Evolutionary conservation across 129 eudicot genomes (phyloP).

Genomic region (Arctium lappa): DNA sequence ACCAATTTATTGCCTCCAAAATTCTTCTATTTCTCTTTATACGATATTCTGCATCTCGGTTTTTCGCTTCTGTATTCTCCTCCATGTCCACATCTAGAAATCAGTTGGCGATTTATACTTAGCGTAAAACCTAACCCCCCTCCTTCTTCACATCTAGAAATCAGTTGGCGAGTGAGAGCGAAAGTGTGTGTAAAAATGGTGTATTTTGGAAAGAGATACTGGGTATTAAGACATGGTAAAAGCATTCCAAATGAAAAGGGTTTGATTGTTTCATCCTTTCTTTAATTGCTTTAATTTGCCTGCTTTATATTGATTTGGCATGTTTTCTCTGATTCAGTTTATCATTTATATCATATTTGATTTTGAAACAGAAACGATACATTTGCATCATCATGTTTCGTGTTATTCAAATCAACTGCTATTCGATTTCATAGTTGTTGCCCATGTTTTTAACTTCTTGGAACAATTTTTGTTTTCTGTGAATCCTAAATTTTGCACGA

Average conservation of each 20-base stretch:
- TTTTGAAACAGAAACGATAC: neutral
- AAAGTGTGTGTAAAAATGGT: slow-evolving; percentile 16
- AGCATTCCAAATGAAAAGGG: slow-evolving; percentile 93
- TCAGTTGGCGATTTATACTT: no score
- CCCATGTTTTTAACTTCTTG: neutral
- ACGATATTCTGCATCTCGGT: no score
- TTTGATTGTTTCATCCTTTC: slow-evolving; percentile 65
- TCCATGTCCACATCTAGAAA: no score
- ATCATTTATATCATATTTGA: neutral
- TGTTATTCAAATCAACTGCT: neutral
- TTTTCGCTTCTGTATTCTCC: no score
- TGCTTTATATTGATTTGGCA: neutral
- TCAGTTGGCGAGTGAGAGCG: neutral
- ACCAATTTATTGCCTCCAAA: no score
- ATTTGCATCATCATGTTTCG: neutral
- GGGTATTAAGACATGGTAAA: slow-evolving; percentile 94
- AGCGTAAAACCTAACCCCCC: no score
- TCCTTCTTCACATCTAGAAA: no score
- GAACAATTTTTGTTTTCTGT: neutral
- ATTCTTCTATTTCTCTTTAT: no score
- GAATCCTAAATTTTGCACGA: neutral
- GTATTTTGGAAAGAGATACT: slow-evolving; percentile 62
- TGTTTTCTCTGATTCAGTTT: neutral
- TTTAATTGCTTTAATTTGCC: neutral
- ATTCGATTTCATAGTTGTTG: neutral